Conservation (phyloP, 2,329 filamentous ascomycete species). For the Aureobasidium namibiae region DNA sequence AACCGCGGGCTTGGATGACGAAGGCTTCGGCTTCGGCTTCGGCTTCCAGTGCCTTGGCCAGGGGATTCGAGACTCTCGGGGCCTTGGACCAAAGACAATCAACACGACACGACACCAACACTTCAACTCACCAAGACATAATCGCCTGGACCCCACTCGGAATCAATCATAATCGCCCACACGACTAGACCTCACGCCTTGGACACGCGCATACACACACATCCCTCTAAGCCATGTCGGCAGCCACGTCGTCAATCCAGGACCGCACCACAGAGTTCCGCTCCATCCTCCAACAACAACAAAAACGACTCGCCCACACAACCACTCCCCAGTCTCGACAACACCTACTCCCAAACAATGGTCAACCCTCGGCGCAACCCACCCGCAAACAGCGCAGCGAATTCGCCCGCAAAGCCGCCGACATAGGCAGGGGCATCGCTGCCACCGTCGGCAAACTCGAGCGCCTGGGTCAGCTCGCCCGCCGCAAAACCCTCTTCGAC, state of each 20-base stretch:
- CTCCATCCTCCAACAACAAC: constrained; percentile 78
- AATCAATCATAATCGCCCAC: background rate
- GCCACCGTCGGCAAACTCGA: constrained; percentile 92
- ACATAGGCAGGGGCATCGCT: constrained; percentile 85
- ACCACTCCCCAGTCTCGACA: constrained; percentile 71
- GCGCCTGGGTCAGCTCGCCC: constrained; percentile 87
- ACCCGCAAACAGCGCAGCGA: constrained; percentile 58
- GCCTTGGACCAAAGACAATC: background rate
- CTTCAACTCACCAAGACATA: background rate
- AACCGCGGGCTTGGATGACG: background rate
- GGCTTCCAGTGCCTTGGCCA: background rate
- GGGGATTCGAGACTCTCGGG: background rate
- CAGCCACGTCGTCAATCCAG: constrained; percentile 64
- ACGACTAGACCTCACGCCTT: background rate
- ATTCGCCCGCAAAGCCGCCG: constrained; percentile 83
- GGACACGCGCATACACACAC: background rate
- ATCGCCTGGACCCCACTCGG: background rate
- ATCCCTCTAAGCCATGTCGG: background rate
- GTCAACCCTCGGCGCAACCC: constrained; percentile 20
- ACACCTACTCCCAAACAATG: constrained; percentile 54
- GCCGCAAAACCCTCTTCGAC: constrained; percentile 92
- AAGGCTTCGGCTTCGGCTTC: background rate
- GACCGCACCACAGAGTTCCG: constrained; percentile 95
- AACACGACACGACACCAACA: background rate
- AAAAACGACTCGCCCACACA: constrained; percentile 55